phyloP scores from a whole-genome alignment of 2,329 filamentous ascomycete genomes.

The Teratosphaeria epicoccoides region DNA sequence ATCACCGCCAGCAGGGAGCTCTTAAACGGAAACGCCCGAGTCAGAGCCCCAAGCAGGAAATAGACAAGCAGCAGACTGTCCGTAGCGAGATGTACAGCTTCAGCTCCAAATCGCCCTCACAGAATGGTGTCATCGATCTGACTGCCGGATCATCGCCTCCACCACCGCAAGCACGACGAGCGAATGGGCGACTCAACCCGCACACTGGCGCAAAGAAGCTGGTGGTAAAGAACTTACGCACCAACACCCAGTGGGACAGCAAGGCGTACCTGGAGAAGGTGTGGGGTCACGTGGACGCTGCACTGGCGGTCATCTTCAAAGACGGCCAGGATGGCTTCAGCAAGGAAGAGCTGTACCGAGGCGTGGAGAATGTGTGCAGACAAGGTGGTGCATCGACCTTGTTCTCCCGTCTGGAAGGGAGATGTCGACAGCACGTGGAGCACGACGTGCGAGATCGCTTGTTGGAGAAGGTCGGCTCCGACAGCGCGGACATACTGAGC shows the following conservation, averaged over 20 bases:
- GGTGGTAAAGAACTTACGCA: conserved; percentile 83
- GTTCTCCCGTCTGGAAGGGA: conserved; percentile 53
- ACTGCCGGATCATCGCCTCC: conserved; percentile 30
- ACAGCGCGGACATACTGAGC: conserved; percentile 54
- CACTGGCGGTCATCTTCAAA: conserved; percentile 63
- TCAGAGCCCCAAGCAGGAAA: conserved; percentile 4
- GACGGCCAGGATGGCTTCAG: conserved; percentile 50
- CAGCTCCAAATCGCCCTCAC: conserved; percentile 26
- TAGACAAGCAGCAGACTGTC: conserved; percentile 9
- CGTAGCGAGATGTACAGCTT: conserved; percentile 46
- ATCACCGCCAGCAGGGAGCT: conserved; percentile 10
- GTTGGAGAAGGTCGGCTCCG: conserved; percentile 43
- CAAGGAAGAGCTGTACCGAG: conserved; percentile 81
- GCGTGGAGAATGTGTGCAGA: conserved; percentile 83
- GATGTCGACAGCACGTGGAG: conserved; percentile 54
- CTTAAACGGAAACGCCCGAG: conserved; percentile 16
- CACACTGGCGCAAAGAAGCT: conserved; percentile 71
- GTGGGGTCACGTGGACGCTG: conserved; percentile 62
- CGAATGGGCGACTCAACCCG: conserved; percentile 38
- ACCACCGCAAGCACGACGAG: conserved; percentile 14
- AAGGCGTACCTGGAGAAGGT: conserved; percentile 69
- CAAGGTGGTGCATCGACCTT: conserved; percentile 61
- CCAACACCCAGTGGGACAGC: conserved; percentile 52
- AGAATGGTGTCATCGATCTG: conserved; percentile 30
- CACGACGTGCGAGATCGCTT: conserved; percentile 49